Evolutionary conservation across 208 protist genomes (phyloP), one percentile per base, ranked within the genome.

Genomic region (Trypanosoma lewisi): DNA sequence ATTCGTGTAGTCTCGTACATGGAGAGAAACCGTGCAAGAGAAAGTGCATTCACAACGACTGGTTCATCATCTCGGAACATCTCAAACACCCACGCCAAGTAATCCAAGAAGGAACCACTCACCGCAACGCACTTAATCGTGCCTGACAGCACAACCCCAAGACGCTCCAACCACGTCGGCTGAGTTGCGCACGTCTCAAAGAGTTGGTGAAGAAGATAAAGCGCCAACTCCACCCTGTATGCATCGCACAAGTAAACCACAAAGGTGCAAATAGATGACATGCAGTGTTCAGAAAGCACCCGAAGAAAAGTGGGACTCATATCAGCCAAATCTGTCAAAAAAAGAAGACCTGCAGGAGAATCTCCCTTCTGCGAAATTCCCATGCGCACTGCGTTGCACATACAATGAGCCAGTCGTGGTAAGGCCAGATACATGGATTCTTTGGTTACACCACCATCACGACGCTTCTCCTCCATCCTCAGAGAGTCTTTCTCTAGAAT

Each of bases 31-130:
- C 63, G 17, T 50, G 70, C 44, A 2, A 75, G 56, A 28, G n/a
- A 68, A 63, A 82, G 70, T 7, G 70, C 62, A 53, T 82, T 82
- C 7, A 63, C 52, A 49, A 75, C 63, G 30, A 82, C 63, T 17
- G 70, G 61, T 36, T 73, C 75, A 23, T 70, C 63, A 27, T 75
- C 66, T 9, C 50, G 53, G 48, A 67, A 77, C 6, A 51, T 57
- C 45, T 63, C 65, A 16, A 82, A 41, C 21, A 42, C 51, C 64
- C 66, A 60, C 14, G 44, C 51, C 21, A 70, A 42, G 25, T 41
- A 65, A 34, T 53, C 51, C 33, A 72, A 12, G 36, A 80, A 63
- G 34, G 41, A 39, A 42, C 3, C 16, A 44, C 33, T 16, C 14
- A 21, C 50, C 9, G 44, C 37, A 30, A 5, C 47, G 28, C 31